Percentiles rank a stretch among this genome's conserved stretches.
Conservation (phyloP, 257 asterid species). For the Dorcoceras hygrometricum region DNA sequence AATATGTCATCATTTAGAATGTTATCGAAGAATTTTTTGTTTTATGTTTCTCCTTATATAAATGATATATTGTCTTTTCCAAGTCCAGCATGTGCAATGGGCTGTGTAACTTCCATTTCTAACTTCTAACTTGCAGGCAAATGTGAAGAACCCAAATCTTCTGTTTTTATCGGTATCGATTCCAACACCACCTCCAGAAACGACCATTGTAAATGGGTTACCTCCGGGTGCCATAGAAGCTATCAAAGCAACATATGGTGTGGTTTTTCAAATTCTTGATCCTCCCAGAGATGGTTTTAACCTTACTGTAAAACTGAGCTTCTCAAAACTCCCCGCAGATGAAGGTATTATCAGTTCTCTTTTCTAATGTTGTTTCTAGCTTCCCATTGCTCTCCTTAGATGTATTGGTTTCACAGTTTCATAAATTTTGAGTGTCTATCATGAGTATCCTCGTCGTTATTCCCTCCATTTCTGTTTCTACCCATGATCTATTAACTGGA, state of each 20-base stretch:
- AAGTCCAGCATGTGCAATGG: background rate
- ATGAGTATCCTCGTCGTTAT: constrained; percentile 7
- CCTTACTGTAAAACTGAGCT: constrained; percentile 86
- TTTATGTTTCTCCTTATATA: constrained; percentile 4
- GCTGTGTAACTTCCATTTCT: constrained; percentile 11
- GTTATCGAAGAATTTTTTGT: background rate
- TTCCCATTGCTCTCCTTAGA: constrained; percentile 37
- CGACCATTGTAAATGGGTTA: constrained; percentile 76
- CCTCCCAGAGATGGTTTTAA: constrained; percentile 97
- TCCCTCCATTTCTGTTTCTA: background rate
- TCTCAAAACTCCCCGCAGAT: constrained; percentile 91
- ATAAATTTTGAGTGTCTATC: constrained; percentile 14
- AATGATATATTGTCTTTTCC: constrained; percentile 16
- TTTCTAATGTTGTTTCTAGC: constrained; percentile 55
- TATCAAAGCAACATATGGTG: constrained; percentile 79
- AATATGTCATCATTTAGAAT: constrained; percentile 2
- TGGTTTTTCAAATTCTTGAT: constrained; percentile 85
- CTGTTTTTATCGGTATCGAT: constrained; percentile 66
- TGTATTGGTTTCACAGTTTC: constrained; percentile 21
- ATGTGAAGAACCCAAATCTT: constrained; percentile 75
- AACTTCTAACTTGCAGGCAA: constrained; percentile 46
- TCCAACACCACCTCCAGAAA: constrained; percentile 91
- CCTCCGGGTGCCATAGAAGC: constrained; percentile 96
- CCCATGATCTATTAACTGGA: constrained; percentile 12
- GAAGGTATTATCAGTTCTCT: constrained; percentile 85